Evolutionary conservation across 2,329 filamentous ascomycete species (phyloP).

Genomic region (Ascochyta rabiei): DNA sequence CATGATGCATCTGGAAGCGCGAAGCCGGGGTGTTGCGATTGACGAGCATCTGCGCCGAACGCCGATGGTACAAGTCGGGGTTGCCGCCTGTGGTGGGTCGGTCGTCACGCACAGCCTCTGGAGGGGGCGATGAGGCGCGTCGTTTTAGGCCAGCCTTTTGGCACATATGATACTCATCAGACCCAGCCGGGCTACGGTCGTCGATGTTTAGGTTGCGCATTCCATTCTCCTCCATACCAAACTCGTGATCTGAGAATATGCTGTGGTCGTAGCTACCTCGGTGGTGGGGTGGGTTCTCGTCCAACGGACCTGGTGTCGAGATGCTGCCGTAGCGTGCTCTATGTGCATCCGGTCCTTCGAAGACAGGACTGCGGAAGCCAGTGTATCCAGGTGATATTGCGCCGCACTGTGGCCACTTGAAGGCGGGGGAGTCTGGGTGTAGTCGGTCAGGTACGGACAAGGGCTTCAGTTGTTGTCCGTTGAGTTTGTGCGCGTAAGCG

Average conservation of each 20-base stretch:
- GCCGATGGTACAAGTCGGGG: slow-evolving; percentile 60
- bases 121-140: slow-evolving; percentile 67
- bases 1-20: slow-evolving; percentile 62
- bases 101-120: slow-evolving; percentile 58
- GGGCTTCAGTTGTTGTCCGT: slow-evolving; percentile 51
- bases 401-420: slow-evolving; percentile 51
- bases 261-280: slow-evolving; percentile 68
- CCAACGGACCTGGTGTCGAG: slow-evolving; percentile 53
- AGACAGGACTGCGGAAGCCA: slow-evolving; percentile 52
- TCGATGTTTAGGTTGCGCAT: slow-evolving; percentile 60
- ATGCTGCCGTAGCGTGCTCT: slow-evolving; percentile 56
- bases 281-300: slow-evolving; percentile 61
- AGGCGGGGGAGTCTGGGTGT: slow-evolving; percentile 49
- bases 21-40: slow-evolving; percentile 61
- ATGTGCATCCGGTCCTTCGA: slow-evolving; percentile 42
- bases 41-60: slow-evolving; percentile 61
- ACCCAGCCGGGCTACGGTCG: slow-evolving; percentile 56
- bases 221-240: slow-evolving; percentile 60
- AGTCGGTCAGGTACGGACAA: slow-evolving; percentile 53
- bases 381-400: slow-evolving; percentile 52
- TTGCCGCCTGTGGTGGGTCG: slow-evolving; percentile 50
- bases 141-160: slow-evolving; percentile 65
- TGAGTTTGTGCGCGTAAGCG: slow-evolving; percentile 49
- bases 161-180: slow-evolving; percentile 51
- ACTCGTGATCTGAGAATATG: slow-evolving; percentile 57